phyloP scores from a whole-genome alignment of 2,329 filamentous ascomycete genomes.

The Xylariaceae sp. region DNA sequence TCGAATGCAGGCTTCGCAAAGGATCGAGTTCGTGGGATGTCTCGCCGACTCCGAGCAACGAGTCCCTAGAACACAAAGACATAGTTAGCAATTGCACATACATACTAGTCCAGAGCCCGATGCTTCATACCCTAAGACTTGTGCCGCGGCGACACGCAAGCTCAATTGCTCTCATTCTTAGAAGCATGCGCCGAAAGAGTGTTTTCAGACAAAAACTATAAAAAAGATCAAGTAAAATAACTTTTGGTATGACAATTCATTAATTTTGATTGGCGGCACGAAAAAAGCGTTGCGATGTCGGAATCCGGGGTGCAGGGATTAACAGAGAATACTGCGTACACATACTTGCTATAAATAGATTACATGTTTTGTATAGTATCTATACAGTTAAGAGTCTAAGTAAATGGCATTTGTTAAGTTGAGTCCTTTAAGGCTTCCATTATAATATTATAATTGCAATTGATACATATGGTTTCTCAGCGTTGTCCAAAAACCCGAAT shows the following conservation, averaged over 20 bases:
- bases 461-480: too few relatives aligned
- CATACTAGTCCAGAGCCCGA: background rate
- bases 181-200: constrained; percentile 9
- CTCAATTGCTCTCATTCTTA: constrained; percentile 39
- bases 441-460: too few relatives aligned
- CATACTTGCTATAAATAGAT: background rate
- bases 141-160: constrained; percentile 36
- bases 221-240: constrained; percentile 17
- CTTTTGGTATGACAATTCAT: constrained; percentile 25
- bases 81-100: constrained; percentile 3
- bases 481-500: too few relatives aligned
- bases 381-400: too few relatives aligned
- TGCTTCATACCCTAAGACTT: constrained; percentile 33
- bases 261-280: constrained; percentile 28
- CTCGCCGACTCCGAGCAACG: constrained; percentile 27
- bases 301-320: constrained; percentile 19
- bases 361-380: too few relatives aligned
- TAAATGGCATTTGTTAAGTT: too few relatives aligned
- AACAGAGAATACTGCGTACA: background rate
- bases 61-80: constrained; percentile 28
- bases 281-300: constrained; percentile 21
- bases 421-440: too few relatives aligned
- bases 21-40: constrained; percentile 30
- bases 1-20: constrained; percentile 40
- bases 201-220: constrained; percentile 4